Evolutionary conservation across 75 land plant genomes (phyloP).

Genomic region (Larix kaempferi): DNA sequence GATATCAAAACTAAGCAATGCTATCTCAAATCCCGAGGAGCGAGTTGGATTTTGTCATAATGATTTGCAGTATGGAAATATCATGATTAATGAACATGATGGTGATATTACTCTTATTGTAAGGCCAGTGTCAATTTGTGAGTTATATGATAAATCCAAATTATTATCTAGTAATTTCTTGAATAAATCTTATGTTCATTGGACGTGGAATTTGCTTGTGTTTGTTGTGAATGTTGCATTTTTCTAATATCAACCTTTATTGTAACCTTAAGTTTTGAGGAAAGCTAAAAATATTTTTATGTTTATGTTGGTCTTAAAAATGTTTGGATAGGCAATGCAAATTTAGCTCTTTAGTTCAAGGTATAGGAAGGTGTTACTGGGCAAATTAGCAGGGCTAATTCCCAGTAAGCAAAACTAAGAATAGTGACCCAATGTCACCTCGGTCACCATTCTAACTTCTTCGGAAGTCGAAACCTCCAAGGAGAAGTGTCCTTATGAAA

Average conservation of each 20-base stretch:
- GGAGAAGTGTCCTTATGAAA: too few species aligned
- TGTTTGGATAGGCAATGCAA: not conserved
- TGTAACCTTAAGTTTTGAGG: too few species aligned
- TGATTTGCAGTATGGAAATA: constrained; percentile 51
- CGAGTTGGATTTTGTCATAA: constrained; percentile 49
- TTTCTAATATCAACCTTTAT: not conserved
- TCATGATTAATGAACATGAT: constrained; percentile 35
- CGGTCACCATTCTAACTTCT: too few species aligned
- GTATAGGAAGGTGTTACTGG: not conserved
- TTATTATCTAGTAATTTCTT: not conserved
- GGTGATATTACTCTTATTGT: constrained; percentile 37
- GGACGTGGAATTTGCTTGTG: not conserved
- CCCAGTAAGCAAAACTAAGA: too few species aligned
- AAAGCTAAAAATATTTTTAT: too few species aligned
- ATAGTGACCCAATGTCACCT: too few species aligned
- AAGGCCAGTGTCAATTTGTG: constrained; percentile 10
- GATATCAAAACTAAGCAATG: constrained; percentile 18
- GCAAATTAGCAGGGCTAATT: too few species aligned
- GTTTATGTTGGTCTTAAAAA: not conserved
- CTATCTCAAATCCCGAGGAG: constrained; percentile 16
- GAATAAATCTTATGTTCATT: not conserved
- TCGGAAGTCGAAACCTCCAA: too few species aligned
- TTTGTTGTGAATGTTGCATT: not conserved
- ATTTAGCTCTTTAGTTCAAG: not conserved
- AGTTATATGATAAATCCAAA: not conserved